Conservation (phyloP, 331 rosid genomes). For the Quercus phellos region DNA sequence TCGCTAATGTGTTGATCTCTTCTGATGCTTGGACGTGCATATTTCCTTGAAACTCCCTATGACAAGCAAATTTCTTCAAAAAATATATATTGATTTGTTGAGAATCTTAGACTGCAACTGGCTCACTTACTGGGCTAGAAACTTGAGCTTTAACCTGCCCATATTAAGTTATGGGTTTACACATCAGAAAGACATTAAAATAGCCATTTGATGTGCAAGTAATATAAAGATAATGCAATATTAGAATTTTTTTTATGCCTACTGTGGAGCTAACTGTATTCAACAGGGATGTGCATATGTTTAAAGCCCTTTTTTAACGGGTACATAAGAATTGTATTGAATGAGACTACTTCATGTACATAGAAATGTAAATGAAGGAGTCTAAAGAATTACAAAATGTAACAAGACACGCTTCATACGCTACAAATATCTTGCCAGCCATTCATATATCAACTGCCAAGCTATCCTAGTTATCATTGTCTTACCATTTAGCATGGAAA, state of each 20-base stretch:
- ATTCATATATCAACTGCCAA: background rate
- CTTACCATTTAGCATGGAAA: background rate
- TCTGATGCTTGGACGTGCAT: constrained; percentile 27
- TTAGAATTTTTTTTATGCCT: background rate
- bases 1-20: constrained; percentile 25
- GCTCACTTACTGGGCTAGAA: constrained; percentile 66
- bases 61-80: constrained; percentile 61
- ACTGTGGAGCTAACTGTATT: background rate
- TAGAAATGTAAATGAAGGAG: too few species aligned
- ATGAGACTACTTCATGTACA: too few species aligned
- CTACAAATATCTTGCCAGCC: background rate
- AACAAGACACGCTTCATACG: background rate
- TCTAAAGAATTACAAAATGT: too few species aligned
- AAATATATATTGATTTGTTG: constrained; percentile 33
- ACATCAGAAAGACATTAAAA: background rate
- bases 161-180: constrained; percentile 17
- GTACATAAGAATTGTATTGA: too few species aligned
- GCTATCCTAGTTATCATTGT: background rate
- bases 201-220: background rate
- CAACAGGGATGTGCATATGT: background rate
- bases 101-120: constrained; percentile 72
- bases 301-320: too few species aligned
- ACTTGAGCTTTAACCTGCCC: constrained; percentile 65
- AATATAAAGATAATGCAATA: background rate
- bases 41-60: constrained; percentile 44